Conservation (phyloP, 139 green algal species). For the Picochlorum sp. region DNA sequence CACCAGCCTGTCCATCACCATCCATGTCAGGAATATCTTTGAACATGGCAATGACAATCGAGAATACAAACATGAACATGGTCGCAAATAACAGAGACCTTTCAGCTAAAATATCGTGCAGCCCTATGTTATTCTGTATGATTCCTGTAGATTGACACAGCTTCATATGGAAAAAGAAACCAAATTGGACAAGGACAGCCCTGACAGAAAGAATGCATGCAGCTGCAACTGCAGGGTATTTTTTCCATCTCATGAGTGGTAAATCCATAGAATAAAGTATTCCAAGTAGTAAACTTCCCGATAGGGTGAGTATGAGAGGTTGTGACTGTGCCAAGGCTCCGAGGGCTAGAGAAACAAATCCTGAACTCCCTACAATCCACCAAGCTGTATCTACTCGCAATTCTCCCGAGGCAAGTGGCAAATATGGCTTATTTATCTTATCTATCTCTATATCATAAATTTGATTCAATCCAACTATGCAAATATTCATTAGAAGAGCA, state of each 20-base stretch:
- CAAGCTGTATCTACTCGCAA: constrained; percentile 45
- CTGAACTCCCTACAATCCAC: constrained; percentile 13
- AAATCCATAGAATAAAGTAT: constrained; percentile 79
- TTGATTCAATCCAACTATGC: constrained; percentile 82
- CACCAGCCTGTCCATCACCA: constrained; percentile 58
- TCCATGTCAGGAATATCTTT: constrained; percentile 91
- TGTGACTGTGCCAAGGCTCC: constrained; percentile 27
- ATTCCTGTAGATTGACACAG: no score
- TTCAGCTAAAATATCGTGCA: constrained; percentile 32
- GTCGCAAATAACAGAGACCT: constrained; percentile 54
- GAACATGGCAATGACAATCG: constrained; percentile 92
- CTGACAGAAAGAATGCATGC: constrained; percentile 74
- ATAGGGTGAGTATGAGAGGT: constrained; percentile 68
- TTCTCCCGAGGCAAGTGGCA: constrained; percentile 85
- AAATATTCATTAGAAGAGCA: constrained; percentile 88
- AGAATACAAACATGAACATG: constrained; percentile 86
- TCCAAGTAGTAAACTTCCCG: constrained; percentile 65
- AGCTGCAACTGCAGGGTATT: constrained; percentile 68
- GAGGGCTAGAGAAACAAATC: constrained; percentile 23
- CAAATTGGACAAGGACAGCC: constrained; percentile 70
- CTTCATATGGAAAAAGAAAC: constrained; percentile 83
- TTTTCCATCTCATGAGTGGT: constrained; percentile 88
- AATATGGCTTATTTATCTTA: constrained; percentile 94
- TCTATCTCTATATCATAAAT: constrained; percentile 34
- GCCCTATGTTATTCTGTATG: constrained; percentile 21